Percentiles rank a stretch among this genome's conserved stretches.
Evolutionary conservation across 2,329 filamentous ascomycete species (phyloP).

Genomic region (Claviceps pazoutovae): DNA sequence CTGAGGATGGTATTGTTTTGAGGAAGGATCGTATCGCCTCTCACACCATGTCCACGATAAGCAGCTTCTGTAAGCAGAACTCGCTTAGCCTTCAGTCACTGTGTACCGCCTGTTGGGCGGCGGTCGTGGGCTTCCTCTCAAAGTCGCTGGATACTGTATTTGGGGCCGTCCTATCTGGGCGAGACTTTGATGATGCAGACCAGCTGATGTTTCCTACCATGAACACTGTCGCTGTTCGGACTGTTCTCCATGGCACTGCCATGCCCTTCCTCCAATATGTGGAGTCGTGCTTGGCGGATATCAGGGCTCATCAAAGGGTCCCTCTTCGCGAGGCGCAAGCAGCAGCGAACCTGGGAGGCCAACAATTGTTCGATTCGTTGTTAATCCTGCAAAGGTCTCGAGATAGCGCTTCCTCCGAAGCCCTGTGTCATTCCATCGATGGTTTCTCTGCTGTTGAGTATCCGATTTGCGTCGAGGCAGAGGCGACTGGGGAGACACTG

Average conservation of each 20-base stretch:
- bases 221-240: conserved; percentile 72
- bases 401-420: neutral
- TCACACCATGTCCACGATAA: conserved; percentile 11
- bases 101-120: conserved; percentile 62
- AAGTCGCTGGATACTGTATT: conserved; percentile 62
- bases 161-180: conserved; percentile 70
- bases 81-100: conserved; percentile 64
- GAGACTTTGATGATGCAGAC: conserved; percentile 58
- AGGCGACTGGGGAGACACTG: conserved; percentile 40
- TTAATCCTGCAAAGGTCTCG: conserved; percentile 38
- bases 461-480: conserved; percentile 69
- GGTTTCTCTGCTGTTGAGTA: conserved; percentile 63
- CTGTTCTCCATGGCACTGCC: conserved; percentile 55
- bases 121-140: conserved; percentile 50
- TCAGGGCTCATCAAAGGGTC: conserved; percentile 62
- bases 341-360: conserved; percentile 19
- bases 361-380: conserved; percentile 38
- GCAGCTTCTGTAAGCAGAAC: conserved; percentile 47
- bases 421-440: conserved; percentile 48
- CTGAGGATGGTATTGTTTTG: neutral
- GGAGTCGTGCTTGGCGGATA: conserved; percentile 52
- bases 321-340: conserved; percentile 58
- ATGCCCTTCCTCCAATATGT: conserved; percentile 55
- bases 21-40: conserved; percentile 8
- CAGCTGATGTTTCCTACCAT: conserved; percentile 73